Percentiles rank a stretch among this genome's conserved stretches.
These are phyloP conservation scores for Poronia punctata DNA, from an alignment of 495 filamentous ascomycete species.

Conservation along the genomic window DNA sequence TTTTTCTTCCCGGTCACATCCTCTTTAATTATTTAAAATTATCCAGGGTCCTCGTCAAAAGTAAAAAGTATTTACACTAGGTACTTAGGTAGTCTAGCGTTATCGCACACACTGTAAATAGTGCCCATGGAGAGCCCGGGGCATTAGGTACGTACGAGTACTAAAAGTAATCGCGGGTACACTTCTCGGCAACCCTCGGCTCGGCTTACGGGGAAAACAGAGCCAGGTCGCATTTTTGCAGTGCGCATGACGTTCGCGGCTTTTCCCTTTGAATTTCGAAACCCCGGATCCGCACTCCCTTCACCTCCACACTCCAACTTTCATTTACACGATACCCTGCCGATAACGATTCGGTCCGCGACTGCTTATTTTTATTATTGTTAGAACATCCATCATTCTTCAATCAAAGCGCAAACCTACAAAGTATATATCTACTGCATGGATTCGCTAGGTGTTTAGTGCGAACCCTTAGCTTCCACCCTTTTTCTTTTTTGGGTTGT, in stretches of 20 bases:
- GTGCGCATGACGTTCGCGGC: slow-evolving; percentile 24
- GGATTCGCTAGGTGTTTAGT: slow-evolving; percentile 1
- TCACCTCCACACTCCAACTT: slow-evolving; percentile 2
- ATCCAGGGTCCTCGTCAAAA: too few species aligned
- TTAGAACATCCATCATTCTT: too few species aligned
- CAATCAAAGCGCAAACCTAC: too few species aligned
- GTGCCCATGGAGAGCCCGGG: too few species aligned
- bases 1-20: too few species aligned
- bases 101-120: too few species aligned
- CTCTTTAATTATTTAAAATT: too few species aligned
- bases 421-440: too few species aligned
- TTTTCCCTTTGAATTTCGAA: slow-evolving; percentile 16
- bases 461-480: slow-evolving; percentile 1
- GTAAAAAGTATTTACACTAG: too few species aligned
- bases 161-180: too few species aligned
- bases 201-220: slow-evolving; percentile 11
- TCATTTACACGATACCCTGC: slow-evolving; percentile 1
- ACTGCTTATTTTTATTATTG: neutral
- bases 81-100: too few species aligned
- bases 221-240: slow-evolving; percentile 3
- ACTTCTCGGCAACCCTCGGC: slow-evolving; percentile 29
- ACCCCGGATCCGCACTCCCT: slow-evolving; percentile 3
- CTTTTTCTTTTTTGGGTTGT: neutral
- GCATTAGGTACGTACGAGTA: too few species aligned
- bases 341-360: neutral